Conservation (phyloP, 225 moss, liverwort and hornwort species). For the Antitrichia curtipendula region DNA sequence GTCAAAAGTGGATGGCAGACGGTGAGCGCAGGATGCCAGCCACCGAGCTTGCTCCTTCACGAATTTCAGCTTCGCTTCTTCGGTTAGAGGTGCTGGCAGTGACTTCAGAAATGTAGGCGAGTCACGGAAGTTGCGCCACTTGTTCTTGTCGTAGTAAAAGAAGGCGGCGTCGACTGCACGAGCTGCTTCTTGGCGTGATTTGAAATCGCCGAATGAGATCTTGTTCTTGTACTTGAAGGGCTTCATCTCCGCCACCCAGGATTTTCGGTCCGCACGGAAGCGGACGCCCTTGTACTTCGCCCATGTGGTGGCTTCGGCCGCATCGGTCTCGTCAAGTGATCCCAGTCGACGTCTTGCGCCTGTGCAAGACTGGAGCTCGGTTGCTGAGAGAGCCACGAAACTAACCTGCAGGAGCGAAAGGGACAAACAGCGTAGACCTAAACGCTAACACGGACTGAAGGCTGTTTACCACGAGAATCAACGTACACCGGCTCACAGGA, state of each 20-base stretch:
- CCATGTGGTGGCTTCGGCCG: not conserved
- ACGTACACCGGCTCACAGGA: not conserved
- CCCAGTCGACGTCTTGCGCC: not conserved
- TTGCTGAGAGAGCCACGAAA: slow-evolving; percentile 8
- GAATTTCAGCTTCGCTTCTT: slow-evolving; percentile 8
- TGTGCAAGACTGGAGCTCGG: not conserved
- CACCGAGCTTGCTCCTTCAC: slow-evolving; percentile 18
- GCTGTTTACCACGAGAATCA: not conserved
- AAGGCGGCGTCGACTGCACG: slow-evolving; percentile 22
- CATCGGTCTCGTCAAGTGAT: not conserved
- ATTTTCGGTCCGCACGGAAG: slow-evolving; percentile 17
- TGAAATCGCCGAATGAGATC: slow-evolving; percentile 18
- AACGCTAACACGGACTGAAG: not conserved
- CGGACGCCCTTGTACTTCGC: slow-evolving; percentile 14
- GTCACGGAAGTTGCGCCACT: slow-evolving; percentile 16
- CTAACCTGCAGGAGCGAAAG: not conserved
- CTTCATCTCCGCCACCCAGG: slow-evolving; percentile 26
- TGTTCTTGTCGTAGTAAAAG: slow-evolving; percentile 9
- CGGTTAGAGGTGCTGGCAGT: not conserved
- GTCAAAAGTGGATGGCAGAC: not conserved
- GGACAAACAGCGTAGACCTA: not conserved
- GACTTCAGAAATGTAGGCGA: not conserved
- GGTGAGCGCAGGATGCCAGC: not conserved
- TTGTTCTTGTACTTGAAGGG: slow-evolving; percentile 29
- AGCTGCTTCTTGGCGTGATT: slow-evolving; percentile 2